phyloP scores from a whole-genome alignment of 345 rosid genomes.

The Triadica sebifera region DNA sequence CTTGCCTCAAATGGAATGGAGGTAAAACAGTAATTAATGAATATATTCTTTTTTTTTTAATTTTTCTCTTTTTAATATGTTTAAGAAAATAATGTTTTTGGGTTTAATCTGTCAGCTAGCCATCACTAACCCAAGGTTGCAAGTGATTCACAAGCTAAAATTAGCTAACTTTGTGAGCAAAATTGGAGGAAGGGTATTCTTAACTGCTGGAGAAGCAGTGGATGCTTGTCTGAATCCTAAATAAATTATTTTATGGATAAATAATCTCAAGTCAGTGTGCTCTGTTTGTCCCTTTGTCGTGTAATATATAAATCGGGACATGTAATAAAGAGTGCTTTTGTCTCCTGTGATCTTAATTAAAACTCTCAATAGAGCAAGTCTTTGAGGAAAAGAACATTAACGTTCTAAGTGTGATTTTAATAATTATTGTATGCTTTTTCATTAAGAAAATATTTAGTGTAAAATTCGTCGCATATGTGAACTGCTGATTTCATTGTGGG shows the following conservation, averaged over 20 bases:
- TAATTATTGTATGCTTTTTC: no score
- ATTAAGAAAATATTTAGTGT: no score
- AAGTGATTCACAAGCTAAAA: slow-evolving; percentile 79
- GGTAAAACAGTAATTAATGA: slow-evolving; percentile 32
- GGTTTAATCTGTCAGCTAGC: slow-evolving; percentile 47
- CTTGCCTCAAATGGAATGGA: slow-evolving; percentile 47
- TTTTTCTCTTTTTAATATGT: not conserved
- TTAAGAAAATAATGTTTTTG: no score
- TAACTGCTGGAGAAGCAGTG: slow-evolving; percentile 69
- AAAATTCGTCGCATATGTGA: no score
- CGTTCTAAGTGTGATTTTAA: no score
- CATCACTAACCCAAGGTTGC: slow-evolving; percentile 75
- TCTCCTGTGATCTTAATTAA: no score
- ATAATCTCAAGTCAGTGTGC: not conserved
- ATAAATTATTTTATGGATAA: slow-evolving; percentile 9
- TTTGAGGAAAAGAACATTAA: no score
- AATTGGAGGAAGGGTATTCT: slow-evolving; percentile 62
- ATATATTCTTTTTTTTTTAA: no score
- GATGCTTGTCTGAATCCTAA: slow-evolving; percentile 43
- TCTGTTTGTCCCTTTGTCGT: not conserved
- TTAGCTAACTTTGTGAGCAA: slow-evolving; percentile 47
- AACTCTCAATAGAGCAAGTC: no score
- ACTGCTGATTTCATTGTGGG: no score
- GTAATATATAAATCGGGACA: not conserved
- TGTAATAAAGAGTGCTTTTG: no score